Conservation (phyloP, 2,329 filamentous ascomycete species). For the Boeremia exigua region DNA sequence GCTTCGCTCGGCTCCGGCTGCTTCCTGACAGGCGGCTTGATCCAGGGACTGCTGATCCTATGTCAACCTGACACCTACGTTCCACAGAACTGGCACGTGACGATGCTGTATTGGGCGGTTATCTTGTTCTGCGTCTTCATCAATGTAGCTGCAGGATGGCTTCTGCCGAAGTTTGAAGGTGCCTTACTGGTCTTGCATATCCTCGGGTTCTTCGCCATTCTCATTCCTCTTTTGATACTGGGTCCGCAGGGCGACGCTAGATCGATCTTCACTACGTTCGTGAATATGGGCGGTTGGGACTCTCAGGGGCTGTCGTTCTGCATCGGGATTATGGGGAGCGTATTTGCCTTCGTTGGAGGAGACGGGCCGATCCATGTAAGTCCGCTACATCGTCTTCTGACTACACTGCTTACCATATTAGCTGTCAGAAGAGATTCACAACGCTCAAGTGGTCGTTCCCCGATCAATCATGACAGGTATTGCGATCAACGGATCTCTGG, state of each 20-base stretch:
- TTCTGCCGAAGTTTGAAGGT: conserved; percentile 57
- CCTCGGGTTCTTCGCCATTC: conserved; percentile 57
- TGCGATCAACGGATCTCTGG: conserved; percentile 48
- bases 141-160: conserved; percentile 53
- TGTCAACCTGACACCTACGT: conserved; percentile 47
- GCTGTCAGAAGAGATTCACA: conserved; percentile 39
- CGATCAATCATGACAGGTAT: conserved; percentile 47
- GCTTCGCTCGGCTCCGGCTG: conserved; percentile 37
- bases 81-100: conserved; percentile 56
- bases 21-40: conserved; percentile 35
- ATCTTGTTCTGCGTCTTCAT: conserved; percentile 48
- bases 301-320: conserved; percentile 52
- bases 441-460: conserved; percentile 40
- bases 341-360: conserved; percentile 46
- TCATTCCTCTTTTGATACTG: conserved; percentile 54
- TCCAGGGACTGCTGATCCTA: conserved; percentile 46
- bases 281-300: conserved; percentile 54
- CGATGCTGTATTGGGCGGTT: conserved; percentile 56
- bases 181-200: conserved; percentile 56
- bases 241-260: conserved; percentile 47
- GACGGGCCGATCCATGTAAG: conserved; percentile 49
- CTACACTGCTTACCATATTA: conserved; percentile 24
- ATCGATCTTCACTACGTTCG: conserved; percentile 55
- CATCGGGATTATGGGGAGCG: conserved; percentile 47
- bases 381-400: background rate